Evolutionary conservation across 2,329 filamentous ascomycete species (phyloP), one percentile per base, ranked within the genome.

Genomic region (Paecilomyces fulvus): DNA sequence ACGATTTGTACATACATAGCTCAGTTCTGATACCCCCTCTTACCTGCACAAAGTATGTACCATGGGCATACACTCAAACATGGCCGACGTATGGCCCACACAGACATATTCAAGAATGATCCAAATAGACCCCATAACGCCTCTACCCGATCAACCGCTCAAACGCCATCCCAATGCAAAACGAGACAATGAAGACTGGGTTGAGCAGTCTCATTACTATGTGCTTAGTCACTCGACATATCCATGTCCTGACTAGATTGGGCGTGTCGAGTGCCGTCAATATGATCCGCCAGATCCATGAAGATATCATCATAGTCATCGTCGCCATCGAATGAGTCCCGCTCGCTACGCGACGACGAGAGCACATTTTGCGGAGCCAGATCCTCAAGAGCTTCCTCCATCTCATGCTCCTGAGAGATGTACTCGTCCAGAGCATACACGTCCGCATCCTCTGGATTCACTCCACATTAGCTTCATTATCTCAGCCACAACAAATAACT

Each of bases 301-400:
- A 96, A 85, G 7, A 85, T 73, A 59, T 74, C 73, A 63, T 85
- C 81, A 63, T 84, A 85, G 59, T 84, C 82, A n/a, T 83, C 81
- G 59, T 84, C 81, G 61, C 79, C 67, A 55, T 68, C 71, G 46
- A 64, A 66, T 43, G 61, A 61, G 23, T 56, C 56, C 10, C 49
- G 25, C 50, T 58, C 57, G 28, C 61, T 55, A 52, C 56, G 51
- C 56, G 51, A 31, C 30, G 51, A 53, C 21, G 17, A 21, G 23
- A 30, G 30, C 21, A 46, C 49, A 43, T 43, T 43, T 9, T 43
- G 37, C 37, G 37, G 37, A 17, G 7, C 37, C n/a, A 43, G 7
- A n/a, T 68, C 65, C 31, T 60, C 37, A 43, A 67, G n/a, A n/a
- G 66, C 67, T 60, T 59, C 62, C 54, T 73, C 67, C 60, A 69